Evolutionary conservation across 208 protist genomes (phyloP), one percentile per base, ranked within the genome.

Genomic region (Leishmania braziliensis): DNA sequence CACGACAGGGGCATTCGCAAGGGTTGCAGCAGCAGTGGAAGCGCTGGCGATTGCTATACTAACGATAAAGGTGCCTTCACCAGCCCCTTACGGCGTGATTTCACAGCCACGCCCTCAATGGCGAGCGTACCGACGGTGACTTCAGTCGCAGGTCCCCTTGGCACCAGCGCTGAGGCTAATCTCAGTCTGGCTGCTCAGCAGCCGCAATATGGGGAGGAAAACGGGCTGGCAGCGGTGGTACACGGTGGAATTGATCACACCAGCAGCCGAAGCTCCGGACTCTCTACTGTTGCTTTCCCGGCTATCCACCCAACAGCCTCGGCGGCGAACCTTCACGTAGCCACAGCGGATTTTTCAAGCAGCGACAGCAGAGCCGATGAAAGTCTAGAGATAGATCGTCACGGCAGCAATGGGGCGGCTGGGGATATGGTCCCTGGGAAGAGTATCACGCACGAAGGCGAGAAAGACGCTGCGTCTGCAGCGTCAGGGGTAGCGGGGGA

Each of bases 11-110:
- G 54, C 46, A 51, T 20, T 29, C 46, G 8, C 5, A 81, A 54
- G 6, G 68, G 50, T 56, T 5, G 65, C 18, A 43, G 33, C 39
- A 80, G 75, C 72, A 80, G 69, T 58, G 77, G 75, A 39, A 77
- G 65, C 53, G 75, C 75, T 16, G 36, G 39, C 43, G 66, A 60
- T 2, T 29, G 48, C 51, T 33, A 58, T n/a, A 58, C 51, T 8
- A 33, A 14, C 46, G 51, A n/a, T 76, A 20, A n/a, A 14, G 51
- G 51, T 10, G 16, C 33, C 29, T 36, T 63, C 29, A 62, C 53
- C 26, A 46, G 54, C 23, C 54, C 73, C 29, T 36, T 36, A 3
- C 72, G 39, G 29, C 48, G 50, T 33, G 26, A 62, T 5, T 12
- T 58, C 16, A 76, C 72, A 14, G 33, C 33, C 48, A 16, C 63